Base-by-base conservation (phyloP, 352 stramenopile genomes). In the Phytophthora pini region DNA sequence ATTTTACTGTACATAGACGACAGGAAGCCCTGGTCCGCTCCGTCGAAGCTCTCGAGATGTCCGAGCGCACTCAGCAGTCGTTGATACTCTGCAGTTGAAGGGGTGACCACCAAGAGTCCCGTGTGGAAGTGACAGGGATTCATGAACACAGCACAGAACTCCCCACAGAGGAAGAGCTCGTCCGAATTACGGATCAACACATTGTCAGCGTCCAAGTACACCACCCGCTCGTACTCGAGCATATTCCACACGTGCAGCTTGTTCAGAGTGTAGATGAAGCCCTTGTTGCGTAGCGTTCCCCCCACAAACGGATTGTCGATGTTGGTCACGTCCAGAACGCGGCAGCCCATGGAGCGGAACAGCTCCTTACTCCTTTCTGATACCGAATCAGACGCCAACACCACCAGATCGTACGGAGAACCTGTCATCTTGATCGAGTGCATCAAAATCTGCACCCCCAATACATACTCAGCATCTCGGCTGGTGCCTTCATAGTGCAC, bases 111-210 rank as follows among this genome's bases (percentile, higher is more conserved):
- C 17, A 97, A 59, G 15, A 97, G 54, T 0, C 89, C 89, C 36
- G 89, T 97, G 70, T 97, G 89, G 72, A 97, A 97, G 63, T 97
- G 88, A 50, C 89, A 97, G 10, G 89, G 89, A 71, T 97, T 97
- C 89, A 95, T 95, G 48, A 95, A 97, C 53, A 97, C 87, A 34
- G 88, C 89, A 62, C 89, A 97, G 62, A 97, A 94, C 45, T 92
- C 70, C 26, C 87, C 89, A 48, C 89, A 95, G 2, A 88, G 60
- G 50, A 97, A 97, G 11, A 97, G 79, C 71, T 96, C 87, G 62
- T 97, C 89, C 41, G 91, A 74, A 69, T 95, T 96, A 61, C 87
- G 87, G 53, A 96, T 88, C 54, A 95, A 69, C 44, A 97, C 81
- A 56, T 96, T 97, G 76, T 97, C 90, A n/a, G 88, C 88, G 57